These are phyloP conservation scores for Bullera alba DNA, from an alignment of 768 basidiomycete species.

Conservation along the genomic window DNA sequence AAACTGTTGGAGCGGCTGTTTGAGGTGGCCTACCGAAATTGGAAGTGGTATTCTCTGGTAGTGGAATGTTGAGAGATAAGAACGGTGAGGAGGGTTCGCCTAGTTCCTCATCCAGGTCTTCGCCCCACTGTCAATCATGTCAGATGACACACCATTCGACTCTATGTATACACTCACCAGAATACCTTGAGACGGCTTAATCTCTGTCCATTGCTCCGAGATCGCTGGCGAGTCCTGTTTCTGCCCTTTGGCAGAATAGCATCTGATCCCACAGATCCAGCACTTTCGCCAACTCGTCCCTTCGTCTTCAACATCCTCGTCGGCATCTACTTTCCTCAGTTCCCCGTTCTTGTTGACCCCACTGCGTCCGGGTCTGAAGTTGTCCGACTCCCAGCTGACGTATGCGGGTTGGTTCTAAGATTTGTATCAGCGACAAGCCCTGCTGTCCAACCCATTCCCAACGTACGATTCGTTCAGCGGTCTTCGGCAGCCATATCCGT, in stretches of 20 bases:
- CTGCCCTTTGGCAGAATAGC: slow-evolving; percentile 16
- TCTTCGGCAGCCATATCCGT: no score
- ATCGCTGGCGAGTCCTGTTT: slow-evolving; percentile 6
- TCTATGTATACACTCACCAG: slow-evolving; percentile 10
- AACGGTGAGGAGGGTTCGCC: slow-evolving; percentile 12
- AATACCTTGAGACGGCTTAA: slow-evolving; percentile 22
- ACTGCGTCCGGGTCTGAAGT: neutral
- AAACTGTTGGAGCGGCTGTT: slow-evolving; percentile 1
- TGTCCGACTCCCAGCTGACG: slow-evolving; percentile 18
- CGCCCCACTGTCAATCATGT: slow-evolving; percentile 13
- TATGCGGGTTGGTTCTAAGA: slow-evolving; percentile 18
- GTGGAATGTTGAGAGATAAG: slow-evolving; percentile 13
- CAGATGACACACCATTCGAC: neutral
- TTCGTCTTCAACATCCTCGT: slow-evolving; percentile 1
- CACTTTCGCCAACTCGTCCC: slow-evolving; percentile 24
- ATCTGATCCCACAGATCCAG: slow-evolving; percentile 22
- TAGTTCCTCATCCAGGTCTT: slow-evolving; percentile 2
- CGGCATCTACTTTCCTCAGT: neutral
- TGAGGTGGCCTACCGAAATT: slow-evolving; percentile 34
- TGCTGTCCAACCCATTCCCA: no score
- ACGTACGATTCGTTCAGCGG: no score
- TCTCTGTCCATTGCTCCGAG: slow-evolving; percentile 18
- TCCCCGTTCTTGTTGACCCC: neutral
- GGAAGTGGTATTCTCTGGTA: slow-evolving; percentile 8
- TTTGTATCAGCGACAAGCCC: no score